A percentile compares a stretch with the other conserved stretches of the same genome.
phyloP scores from a whole-genome alignment of 1,284 basidiomycete species.

The Earliella scabrosa region DNA sequence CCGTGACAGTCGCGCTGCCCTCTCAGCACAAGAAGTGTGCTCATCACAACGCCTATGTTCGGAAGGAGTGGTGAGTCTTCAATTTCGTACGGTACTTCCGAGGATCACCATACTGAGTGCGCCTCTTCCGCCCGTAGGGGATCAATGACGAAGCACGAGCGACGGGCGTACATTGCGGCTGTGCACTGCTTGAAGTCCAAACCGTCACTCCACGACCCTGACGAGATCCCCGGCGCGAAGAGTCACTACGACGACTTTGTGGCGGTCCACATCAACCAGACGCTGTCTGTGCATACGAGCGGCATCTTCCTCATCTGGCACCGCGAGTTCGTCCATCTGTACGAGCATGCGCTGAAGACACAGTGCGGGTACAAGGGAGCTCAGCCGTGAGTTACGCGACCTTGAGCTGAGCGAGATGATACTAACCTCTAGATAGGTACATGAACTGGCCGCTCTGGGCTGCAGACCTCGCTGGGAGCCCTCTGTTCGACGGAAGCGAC shows the following conservation, averaged over 20 bases:
- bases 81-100: not conserved
- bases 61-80: not conserved
- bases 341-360: not conserved
- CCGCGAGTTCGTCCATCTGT: not conserved
- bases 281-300: not conserved
- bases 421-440: no score
- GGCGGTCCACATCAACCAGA: not conserved
- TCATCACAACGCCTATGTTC: not conserved
- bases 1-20: no score
- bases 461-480: not conserved
- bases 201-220: not conserved
- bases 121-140: not conserved
- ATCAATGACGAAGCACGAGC: not conserved
- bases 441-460: slow-evolving; percentile 2
- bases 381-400: slow-evolving; percentile 1
- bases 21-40: not conserved
- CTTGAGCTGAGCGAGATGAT: no score
- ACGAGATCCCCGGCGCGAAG: not conserved
- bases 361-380: not conserved
- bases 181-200: not conserved
- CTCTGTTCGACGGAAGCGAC: slow-evolving; percentile 1
- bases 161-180: not conserved
- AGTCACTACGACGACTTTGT: slow-evolving; percentile 2
- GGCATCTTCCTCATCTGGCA: slow-evolving; percentile 4
- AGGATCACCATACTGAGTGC: not conserved